These are phyloP conservation scores for Psidium friedrichsthalianum DNA, from an alignment of 345 rosid species.

Conservation along the genomic window DNA sequence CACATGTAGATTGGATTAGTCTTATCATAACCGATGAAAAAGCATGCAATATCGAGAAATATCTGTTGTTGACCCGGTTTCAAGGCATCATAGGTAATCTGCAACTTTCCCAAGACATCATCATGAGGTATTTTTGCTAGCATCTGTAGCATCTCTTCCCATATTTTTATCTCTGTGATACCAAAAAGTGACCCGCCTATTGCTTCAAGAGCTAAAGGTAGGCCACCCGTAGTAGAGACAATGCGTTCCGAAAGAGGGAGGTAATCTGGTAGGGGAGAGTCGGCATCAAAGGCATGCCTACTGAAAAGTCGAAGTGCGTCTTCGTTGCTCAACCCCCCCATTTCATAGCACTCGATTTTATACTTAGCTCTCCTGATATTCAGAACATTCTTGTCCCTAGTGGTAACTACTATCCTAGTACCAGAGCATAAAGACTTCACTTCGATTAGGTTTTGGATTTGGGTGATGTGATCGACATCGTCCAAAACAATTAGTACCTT, in stretches of 20 bases:
- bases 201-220: not conserved
- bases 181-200: not conserved
- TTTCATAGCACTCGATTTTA: accelerated
- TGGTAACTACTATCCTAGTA: not conserved
- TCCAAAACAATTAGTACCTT: not conserved
- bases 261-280: accelerated
- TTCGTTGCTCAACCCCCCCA: accelerated
- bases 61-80: not conserved
- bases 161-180: accelerated
- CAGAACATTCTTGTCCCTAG: not conserved
- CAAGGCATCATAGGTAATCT: not conserved
- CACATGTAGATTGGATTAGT: not conserved
- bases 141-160: not conserved
- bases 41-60: not conserved
- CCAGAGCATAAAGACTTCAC: accelerated
- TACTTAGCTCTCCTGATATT: not conserved
- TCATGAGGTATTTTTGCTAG: not conserved
- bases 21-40: not conserved
- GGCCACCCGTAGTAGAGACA: not conserved
- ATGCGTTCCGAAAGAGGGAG: not conserved
- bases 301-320: not conserved
- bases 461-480: not conserved
- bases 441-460: not conserved
- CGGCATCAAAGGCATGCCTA: accelerated
- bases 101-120: not conserved